Evolutionary conservation across 148 eudicot species (phyloP).

Genomic region (Chenopodium formosanum): DNA sequence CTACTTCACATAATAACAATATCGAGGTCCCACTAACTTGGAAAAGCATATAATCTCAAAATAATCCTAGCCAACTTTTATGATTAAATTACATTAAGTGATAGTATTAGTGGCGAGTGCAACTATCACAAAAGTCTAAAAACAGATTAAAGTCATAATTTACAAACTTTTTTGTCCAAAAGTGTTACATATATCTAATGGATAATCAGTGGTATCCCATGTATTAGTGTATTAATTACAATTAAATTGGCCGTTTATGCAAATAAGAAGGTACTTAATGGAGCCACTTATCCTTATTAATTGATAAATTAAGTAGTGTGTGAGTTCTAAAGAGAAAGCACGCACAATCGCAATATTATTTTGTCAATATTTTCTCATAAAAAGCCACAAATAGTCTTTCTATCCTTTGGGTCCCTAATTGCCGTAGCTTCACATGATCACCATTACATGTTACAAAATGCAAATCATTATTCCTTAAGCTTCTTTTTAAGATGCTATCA

Average conservation of each 20-base stretch:
- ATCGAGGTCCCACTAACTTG: conserved; percentile 20
- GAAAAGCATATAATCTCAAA: conserved; percentile 13
- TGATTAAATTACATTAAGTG: conserved; percentile 11
- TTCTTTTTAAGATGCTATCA: conserved; percentile 6
- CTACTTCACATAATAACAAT: background rate
- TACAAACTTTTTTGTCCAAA: conserved; percentile 8
- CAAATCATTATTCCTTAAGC: conserved; percentile 2
- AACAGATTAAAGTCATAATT: conserved; percentile 6
- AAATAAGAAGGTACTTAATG: background rate
- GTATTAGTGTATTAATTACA: conserved; percentile 13
- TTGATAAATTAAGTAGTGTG: background rate
- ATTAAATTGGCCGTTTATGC: background rate
- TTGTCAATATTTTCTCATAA: conserved; percentile 11
- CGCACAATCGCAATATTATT: conserved; percentile 10
- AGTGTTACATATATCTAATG: conserved; percentile 9
- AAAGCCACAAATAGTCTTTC: conserved; percentile 26
- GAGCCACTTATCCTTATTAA: conserved; percentile 10
- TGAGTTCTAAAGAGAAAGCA: background rate
- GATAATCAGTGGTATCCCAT: conserved; percentile 25
- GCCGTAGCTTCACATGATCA: conserved; percentile 29
- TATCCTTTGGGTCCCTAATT: conserved; percentile 21
- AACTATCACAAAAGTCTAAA: background rate
- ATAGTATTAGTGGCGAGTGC: conserved; percentile 16
- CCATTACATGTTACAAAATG: conserved; percentile 13
- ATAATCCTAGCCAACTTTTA: background rate